Evolutionary conservation across 1,139 yeast species (phyloP).

Genomic region (Blastobotrys indianensis): DNA sequence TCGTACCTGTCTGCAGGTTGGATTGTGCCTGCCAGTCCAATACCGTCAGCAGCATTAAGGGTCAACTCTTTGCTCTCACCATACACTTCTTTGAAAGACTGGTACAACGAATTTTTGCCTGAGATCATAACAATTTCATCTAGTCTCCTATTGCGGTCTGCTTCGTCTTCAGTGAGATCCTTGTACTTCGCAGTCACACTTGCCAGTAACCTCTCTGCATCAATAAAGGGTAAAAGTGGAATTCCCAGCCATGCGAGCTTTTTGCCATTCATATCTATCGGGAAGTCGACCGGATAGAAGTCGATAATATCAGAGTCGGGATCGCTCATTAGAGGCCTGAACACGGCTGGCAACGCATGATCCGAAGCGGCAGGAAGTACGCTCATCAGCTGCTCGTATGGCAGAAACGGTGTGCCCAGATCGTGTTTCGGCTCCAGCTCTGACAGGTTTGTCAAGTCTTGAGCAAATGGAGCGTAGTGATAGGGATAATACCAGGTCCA

Average conservation of each 20-base stretch:
- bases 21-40: slow-evolving; percentile 64
- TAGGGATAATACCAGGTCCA: slow-evolving; percentile 98
- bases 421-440: slow-evolving; percentile 54
- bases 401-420: slow-evolving; percentile 76
- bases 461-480: slow-evolving; percentile 97
- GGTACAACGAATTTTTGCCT: slow-evolving; percentile 23
- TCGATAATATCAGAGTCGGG: slow-evolving; percentile 81
- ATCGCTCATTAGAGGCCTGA: slow-evolving; percentile 77
- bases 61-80: slow-evolving; percentile 13
- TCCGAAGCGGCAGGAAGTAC: slow-evolving; percentile 96
- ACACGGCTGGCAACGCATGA: slow-evolving; percentile 81
- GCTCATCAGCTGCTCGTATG: slow-evolving; percentile 95
- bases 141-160: slow-evolving; percentile 47
- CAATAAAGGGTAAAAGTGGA: slow-evolving; percentile 84
- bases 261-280: slow-evolving; percentile 92
- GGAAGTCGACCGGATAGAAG: slow-evolving; percentile 83
- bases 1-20: slow-evolving; percentile 41
- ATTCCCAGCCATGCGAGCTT: slow-evolving; percentile 96
- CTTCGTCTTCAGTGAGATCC: slow-evolving; percentile 62
- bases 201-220: slow-evolving; percentile 62
- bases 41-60: slow-evolving; percentile 45
- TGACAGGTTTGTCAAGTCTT: slow-evolving; percentile 64
- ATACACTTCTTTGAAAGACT: slow-evolving; percentile 23
- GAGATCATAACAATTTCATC: slow-evolving; percentile 34
- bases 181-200: slow-evolving; percentile 64